Evolutionary conservation across 2,329 filamentous ascomycete genomes (phyloP).

Genomic region (Leptographium flavum): DNA sequence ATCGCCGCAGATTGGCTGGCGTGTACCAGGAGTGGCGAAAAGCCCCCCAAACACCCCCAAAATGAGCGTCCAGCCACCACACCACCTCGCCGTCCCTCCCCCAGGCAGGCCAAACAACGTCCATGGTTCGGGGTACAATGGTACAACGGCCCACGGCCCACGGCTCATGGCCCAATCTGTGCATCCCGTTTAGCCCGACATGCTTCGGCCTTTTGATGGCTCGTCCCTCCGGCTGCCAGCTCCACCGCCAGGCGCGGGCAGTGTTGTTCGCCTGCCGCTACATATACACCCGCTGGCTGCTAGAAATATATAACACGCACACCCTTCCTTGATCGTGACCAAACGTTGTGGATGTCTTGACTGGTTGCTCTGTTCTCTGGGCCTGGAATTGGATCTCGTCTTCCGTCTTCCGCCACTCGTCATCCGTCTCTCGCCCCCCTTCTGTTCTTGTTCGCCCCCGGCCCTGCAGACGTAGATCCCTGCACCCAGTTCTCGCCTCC

Average conservation of each 20-base stretch:
- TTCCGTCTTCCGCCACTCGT: not conserved
- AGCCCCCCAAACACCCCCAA: too few relatives aligned
- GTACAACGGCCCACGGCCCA: too few relatives aligned
- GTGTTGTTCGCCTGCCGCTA: not conserved
- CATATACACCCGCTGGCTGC: not conserved
- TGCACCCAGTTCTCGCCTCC: not conserved
- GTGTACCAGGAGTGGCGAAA: not conserved
- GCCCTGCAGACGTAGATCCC: not conserved
- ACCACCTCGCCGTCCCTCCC: not conserved
- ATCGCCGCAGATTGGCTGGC: not conserved
- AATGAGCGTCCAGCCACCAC: not conserved
- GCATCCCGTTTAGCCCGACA: not conserved
- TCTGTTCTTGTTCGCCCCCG: not conserved
- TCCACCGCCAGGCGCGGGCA: not conserved
- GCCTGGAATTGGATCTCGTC: too few relatives aligned
- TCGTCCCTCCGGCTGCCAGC: not conserved
- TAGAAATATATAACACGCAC: not conserved
- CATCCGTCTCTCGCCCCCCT: not conserved
- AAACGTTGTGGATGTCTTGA: too few relatives aligned
- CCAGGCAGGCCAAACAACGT: not conserved
- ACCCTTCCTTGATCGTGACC: not conserved
- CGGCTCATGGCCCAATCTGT: too few relatives aligned
- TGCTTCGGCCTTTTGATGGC: not conserved
- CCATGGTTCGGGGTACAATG: too few relatives aligned
- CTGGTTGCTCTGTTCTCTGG: too few relatives aligned